Percentiles rank a stretch among this genome's conserved stretches.
These are phyloP conservation scores for Aegilops bicornis DNA, from an alignment of 176 grass and related monocot genomes.

Conservation along the genomic window DNA sequence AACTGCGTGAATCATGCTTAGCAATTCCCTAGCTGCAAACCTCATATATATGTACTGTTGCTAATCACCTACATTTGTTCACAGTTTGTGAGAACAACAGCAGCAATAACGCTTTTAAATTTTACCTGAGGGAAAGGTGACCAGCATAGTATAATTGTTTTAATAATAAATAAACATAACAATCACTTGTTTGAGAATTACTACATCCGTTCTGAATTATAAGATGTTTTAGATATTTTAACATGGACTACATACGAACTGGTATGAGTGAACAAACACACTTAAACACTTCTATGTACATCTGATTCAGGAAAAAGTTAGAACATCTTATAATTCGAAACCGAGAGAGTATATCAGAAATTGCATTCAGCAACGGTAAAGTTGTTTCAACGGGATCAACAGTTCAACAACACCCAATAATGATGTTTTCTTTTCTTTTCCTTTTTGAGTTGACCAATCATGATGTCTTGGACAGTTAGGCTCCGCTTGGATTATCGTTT, in stretches of 20 bases:
- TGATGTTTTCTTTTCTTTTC: background rate
- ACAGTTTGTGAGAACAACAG: background rate
- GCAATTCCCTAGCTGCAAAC: conserved; percentile 4
- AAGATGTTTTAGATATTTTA: too few relatives aligned
- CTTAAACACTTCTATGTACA: too few relatives aligned
- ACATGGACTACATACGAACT: too few relatives aligned
- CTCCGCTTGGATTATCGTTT: too few relatives aligned
- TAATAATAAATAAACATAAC: background rate
- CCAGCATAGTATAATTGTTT: background rate
- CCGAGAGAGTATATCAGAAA: background rate
- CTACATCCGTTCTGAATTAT: background rate
- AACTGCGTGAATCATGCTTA: background rate
- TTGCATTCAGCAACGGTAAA: background rate
- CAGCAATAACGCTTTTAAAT: background rate
- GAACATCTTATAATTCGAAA: too few relatives aligned
- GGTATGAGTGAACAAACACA: too few relatives aligned
- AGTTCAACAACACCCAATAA: background rate
- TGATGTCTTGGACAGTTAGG: background rate
- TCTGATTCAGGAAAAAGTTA: too few relatives aligned
- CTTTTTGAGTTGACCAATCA: background rate
- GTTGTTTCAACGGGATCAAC: background rate
- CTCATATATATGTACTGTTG: background rate
- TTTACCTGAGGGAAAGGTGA: background rate
- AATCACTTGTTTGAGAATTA: background rate
- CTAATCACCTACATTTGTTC: background rate